Base-by-base conservation (phyloP, 495 filamentous ascomycete species). In the Penicillium manginii region DNA sequence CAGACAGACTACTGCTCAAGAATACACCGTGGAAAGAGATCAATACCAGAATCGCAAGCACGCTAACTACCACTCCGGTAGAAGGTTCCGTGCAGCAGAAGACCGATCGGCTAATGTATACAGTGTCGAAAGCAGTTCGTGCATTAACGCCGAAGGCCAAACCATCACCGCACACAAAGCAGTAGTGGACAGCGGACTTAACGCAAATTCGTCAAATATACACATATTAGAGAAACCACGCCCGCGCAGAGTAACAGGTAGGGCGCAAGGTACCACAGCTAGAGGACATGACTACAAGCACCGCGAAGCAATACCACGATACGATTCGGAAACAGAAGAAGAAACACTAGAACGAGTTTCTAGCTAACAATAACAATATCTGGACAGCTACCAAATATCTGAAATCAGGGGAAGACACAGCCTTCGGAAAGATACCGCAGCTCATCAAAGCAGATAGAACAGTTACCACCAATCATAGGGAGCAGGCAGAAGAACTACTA, bases 21-120 rank as follows among this genome's bases (percentile, higher is more conserved):
- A 71, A 72, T 51, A 66, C 66, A 15, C 64, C 53, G 57, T 73
- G 54, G 66, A 66, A 67, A 49, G 61, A 61, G 54, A 60, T 66
- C 4, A 67, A 65, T 64, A 53, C 60, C 29, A 68, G 60, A 57
- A 63, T 65, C 22, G 40, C 58, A 43, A 59, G 22, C 2, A 47
- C 47, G 14, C 60, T 67, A 17, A 12, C 37, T 32, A 17, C 53
- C 39, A 58, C 57, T 63, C 59, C 51, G 19, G 62, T 37, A 46
- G 64, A 39, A 43, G 57, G 60, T 49, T 61, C 54, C 1, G 61
- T 64, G 22, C 46, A 67, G 60, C n/a, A n/a, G n/a, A n/a, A n/a
- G n/a, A n/a, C n/a, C n/a, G n/a, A n/a, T n/a, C n/a, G n/a, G n/a
- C n/a, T 53, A 61, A 66, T 60, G 51, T 47, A 49, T 0, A 56